Evolutionary conservation across 164 flowering plant species (phyloP).

Genomic region (Nymphaea thermarum): DNA sequence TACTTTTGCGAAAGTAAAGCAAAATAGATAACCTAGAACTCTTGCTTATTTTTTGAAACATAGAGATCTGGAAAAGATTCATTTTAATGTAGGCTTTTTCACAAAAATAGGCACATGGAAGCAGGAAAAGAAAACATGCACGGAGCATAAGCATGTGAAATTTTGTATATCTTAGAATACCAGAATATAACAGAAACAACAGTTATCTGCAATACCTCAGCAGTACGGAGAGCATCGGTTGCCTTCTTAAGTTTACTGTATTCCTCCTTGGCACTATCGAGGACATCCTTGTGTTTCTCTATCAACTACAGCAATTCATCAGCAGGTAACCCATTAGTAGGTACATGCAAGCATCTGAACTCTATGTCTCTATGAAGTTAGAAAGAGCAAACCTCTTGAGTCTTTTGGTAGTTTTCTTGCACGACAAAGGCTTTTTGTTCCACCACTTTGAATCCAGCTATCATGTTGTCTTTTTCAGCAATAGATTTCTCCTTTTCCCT

Average conservation of each 20-base stretch:
- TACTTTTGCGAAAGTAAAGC: too few relatives aligned
- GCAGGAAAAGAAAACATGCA: not conserved
- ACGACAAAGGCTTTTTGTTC: slow-evolving; percentile 76
- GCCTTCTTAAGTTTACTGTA: slow-evolving; percentile 55
- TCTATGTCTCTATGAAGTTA: too few relatives aligned
- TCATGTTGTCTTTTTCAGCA: slow-evolving; percentile 50
- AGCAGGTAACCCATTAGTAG: not conserved
- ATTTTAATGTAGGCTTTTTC: too few relatives aligned
- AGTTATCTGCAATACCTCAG: slow-evolving; percentile 40
- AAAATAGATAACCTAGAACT: too few relatives aligned
- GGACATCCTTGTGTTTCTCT: slow-evolving; percentile 64
- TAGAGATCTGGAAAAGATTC: too few relatives aligned
- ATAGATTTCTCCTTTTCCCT: slow-evolving; percentile 60
- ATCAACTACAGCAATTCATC: slow-evolving; percentile 31
- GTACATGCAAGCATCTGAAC: too few relatives aligned
- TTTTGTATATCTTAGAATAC: too few relatives aligned
- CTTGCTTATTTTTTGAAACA: too few relatives aligned
- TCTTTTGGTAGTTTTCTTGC: slow-evolving; percentile 67
- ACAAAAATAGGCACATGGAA: too few relatives aligned
- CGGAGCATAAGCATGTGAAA: too few relatives aligned
- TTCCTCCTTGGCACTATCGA: slow-evolving; percentile 61
- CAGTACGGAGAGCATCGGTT: slow-evolving; percentile 35
- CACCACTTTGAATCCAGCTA: slow-evolving; percentile 45
- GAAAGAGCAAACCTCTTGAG: slow-evolving; percentile 43
- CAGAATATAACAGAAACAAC: not conserved